phyloP scores from a whole-genome alignment of 2,329 filamentous ascomycete genomes.

The Arthrobotrys pseudoclavata region DNA sequence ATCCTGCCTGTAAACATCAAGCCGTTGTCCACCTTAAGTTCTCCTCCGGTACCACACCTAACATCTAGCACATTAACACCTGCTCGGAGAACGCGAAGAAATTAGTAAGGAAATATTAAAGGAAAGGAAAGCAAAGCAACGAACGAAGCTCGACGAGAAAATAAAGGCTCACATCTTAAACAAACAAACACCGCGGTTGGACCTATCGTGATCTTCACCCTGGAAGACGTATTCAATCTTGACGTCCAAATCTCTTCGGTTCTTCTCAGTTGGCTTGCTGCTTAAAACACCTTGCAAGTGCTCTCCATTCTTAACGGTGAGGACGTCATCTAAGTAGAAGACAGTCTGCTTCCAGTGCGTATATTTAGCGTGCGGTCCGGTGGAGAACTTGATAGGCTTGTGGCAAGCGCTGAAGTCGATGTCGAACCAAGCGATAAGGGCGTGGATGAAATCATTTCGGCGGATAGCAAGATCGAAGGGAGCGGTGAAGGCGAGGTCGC shows the following conservation, averaged over 20 bases:
- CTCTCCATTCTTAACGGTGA: constrained; percentile 92
- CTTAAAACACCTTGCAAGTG: constrained; percentile 79
- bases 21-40: background rate
- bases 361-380: constrained; percentile 97
- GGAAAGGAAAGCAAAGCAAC: background rate
- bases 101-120: constrained; percentile 8
- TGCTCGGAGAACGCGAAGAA: constrained; percentile 5
- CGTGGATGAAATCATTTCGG: constrained; percentile 95
- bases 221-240: constrained; percentile 84
- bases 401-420: constrained; percentile 99
- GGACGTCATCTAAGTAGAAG: constrained; percentile 93
- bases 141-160: background rate
- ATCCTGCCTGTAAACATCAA: constrained; percentile 30
- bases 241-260: constrained; percentile 93
- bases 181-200: constrained; percentile 77
- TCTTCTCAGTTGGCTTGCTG: constrained; percentile 92
- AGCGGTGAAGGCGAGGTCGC: constrained; percentile 85
- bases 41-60: constrained; percentile 1
- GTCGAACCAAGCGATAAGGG: constrained; percentile 98
- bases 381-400: constrained; percentile 97
- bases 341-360: constrained; percentile 99
- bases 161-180: constrained; percentile 73
- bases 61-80: constrained; percentile 26
- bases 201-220: constrained; percentile 79
- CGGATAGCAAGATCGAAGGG: constrained; percentile 82